A percentile compares a stretch with the other conserved stretches of the same genome.
Evolutionary conservation across 1,139 yeast species (phyloP).

Genomic region (Sugiyamaella paludigena): DNA sequence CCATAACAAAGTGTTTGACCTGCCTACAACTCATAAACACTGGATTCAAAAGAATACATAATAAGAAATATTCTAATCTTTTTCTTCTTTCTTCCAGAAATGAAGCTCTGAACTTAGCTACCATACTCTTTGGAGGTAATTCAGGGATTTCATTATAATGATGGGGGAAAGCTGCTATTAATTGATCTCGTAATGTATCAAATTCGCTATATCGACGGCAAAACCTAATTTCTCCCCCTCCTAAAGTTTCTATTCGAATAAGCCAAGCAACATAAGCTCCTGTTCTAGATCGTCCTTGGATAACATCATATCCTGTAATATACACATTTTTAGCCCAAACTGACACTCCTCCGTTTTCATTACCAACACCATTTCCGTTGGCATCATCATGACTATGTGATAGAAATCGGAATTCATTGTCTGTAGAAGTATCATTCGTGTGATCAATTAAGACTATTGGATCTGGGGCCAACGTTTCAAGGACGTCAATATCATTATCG

Average conservation of each 20-base stretch:
- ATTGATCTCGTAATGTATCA: slow-evolving; percentile 45
- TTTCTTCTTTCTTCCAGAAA: slow-evolving; percentile 63
- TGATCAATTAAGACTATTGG: slow-evolving; percentile 8
- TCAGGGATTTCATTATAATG: slow-evolving; percentile 50
- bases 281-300: slow-evolving; percentile 14
- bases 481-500: background rate
- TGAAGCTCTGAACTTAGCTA: slow-evolving; percentile 49
- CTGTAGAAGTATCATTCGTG: background rate
- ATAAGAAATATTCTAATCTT: slow-evolving; percentile 72
- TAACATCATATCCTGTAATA: slow-evolving; percentile 15
- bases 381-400: no score
- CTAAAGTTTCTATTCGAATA: slow-evolving; percentile 36
- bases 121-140: slow-evolving; percentile 64
- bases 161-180: slow-evolving; percentile 44
- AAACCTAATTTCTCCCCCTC: slow-evolving; percentile 49
- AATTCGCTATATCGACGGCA: slow-evolving; percentile 69
- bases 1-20: slow-evolving; percentile 51
- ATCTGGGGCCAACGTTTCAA: slow-evolving; percentile 5
- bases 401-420: no score
- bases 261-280: slow-evolving; percentile 46
- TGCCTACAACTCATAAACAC: slow-evolving; percentile 46
- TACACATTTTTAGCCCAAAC: slow-evolving; percentile 15
- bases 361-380: no score
- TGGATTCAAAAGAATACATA: slow-evolving; percentile 67
- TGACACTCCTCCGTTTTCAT: background rate